phyloP scores from a whole-genome alignment of 805 yeast species.

The Ogataea trehalophila region DNA sequence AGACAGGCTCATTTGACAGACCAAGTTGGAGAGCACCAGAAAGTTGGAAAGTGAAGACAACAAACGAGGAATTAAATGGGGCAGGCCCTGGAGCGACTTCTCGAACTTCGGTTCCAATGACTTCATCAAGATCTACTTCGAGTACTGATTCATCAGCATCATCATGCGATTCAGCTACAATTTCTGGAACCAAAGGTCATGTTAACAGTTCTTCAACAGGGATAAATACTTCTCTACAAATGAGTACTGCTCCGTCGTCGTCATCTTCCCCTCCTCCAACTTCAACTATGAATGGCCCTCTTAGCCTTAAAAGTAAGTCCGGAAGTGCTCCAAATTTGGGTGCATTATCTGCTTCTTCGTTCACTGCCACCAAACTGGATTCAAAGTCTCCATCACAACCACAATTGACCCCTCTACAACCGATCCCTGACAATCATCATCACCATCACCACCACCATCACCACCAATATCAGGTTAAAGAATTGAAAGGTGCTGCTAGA shows the following conservation, averaged over 20 bases:
- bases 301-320: neutral
- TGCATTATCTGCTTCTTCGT: neutral
- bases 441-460: constrained; percentile 15
- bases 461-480: constrained; percentile 17
- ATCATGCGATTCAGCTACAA: too few species aligned
- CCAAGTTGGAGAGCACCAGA: constrained; percentile 52
- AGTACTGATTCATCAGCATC: too few species aligned
- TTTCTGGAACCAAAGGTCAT: too few species aligned
- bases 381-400: neutral
- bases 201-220: too few species aligned
- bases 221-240: too few species aligned
- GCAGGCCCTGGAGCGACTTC: constrained; percentile 10
- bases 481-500: constrained; percentile 27
- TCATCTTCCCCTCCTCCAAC: constrained; percentile 5
- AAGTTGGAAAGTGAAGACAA: constrained; percentile 52
- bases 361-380: neutral
- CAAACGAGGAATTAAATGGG: constrained; percentile 8
- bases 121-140: neutral
- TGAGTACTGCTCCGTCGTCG: constrained; percentile 1
- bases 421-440: constrained; percentile 9
- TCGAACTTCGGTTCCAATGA: constrained; percentile 8
- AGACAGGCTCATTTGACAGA: constrained; percentile 2
- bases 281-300: neutral
- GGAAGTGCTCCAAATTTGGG: neutral
- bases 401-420: constrained; percentile 7